Evolutionary conservation across 2,329 filamentous ascomycete genomes (phyloP), one percentile per base, ranked within the genome.

Genomic region (Penicillium brasilianum): DNA sequence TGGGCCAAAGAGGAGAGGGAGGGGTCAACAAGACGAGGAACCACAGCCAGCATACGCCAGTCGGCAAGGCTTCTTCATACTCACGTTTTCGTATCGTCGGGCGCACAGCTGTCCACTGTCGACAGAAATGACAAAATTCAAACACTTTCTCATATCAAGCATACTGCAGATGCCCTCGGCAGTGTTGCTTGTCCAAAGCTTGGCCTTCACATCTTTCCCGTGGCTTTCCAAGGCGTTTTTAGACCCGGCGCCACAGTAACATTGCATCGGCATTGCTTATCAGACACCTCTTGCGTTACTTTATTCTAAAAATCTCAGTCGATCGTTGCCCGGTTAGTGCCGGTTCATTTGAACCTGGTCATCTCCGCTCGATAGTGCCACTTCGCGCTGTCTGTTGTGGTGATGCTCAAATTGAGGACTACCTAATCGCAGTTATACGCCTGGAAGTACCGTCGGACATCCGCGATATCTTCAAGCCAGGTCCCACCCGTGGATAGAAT

Each of bases 171-270:
- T 25, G 18, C 9, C 22, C 36, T 53, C 58, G 49, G 39, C 55
- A 57, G 20, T 46, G 18, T 59, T 63, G 52, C 53, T 61, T 59
- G 57, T 56, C 14, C 13, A 65, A 65, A 61, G 63, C 61, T 65
- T 65, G 48, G 30, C 36, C 28, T 30, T 34, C 20, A n/a, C 54
- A 49, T 39, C 36, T 14, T 18, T 22, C n/a, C 28, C n/a, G 25
- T 57, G 43, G 44, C 46, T 56, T 22, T n/a, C 37, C 14, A 34
- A 16, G 41, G 25, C 52, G 14, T 30, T 37, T 13, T 58, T 63
- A 61, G 61, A 20, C 32, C 48, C 30, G 39, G 50, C 59, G 64
- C 59, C 62, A 64, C 58, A 56, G 64, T 66, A 58, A 55, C 51
- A 66, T 64, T 34, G 62, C 55, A 59, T 41, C 34, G 13, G 28